Conservation (phyloP, 495 filamentous ascomycete species). For the Eremomyces bilateralis region DNA sequence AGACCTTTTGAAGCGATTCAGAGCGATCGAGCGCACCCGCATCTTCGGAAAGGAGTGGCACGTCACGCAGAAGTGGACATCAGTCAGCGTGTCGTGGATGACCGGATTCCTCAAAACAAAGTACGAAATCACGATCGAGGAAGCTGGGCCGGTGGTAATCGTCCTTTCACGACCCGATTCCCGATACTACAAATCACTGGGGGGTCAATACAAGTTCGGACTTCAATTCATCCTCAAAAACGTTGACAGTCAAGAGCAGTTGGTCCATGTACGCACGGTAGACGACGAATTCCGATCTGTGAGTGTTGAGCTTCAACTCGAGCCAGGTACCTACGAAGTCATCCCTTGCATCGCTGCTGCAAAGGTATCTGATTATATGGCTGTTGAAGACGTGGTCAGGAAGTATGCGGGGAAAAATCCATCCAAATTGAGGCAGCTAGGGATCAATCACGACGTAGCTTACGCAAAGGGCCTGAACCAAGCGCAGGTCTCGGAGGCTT, state of each 20-base stretch:
- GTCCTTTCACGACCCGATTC: slow-evolving; percentile 67
- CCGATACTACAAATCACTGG: slow-evolving; percentile 65
- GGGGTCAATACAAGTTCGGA: slow-evolving; percentile 60
- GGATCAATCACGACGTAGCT: no score
- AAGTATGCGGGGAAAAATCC: no score
- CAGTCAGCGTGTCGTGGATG: slow-evolving; percentile 62
- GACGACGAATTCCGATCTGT: no score
- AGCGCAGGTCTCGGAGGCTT: no score
- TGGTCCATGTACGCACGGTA: no score
- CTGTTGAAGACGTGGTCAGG: no score
- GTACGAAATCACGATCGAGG: slow-evolving; percentile 47
- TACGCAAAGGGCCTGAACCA: no score
- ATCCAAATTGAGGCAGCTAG: no score
- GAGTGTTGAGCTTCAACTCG: slow-evolving; percentile 27
- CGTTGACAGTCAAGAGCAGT: no score
- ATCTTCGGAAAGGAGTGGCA: slow-evolving; percentile 68
- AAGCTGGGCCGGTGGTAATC: slow-evolving; percentile 49
- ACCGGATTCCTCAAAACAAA: slow-evolving; percentile 69
- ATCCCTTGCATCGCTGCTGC: no score
- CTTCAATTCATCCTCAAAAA: slow-evolving; percentile 67
- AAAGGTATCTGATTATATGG: no score
- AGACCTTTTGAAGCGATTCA: slow-evolving; percentile 65
- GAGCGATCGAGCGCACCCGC: slow-evolving; percentile 66
- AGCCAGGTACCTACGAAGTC: not conserved
- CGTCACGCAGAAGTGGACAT: slow-evolving; percentile 67